Base-by-base conservation (phyloP, 768 basidiomycete species). In the Lactarius indigo region DNA sequence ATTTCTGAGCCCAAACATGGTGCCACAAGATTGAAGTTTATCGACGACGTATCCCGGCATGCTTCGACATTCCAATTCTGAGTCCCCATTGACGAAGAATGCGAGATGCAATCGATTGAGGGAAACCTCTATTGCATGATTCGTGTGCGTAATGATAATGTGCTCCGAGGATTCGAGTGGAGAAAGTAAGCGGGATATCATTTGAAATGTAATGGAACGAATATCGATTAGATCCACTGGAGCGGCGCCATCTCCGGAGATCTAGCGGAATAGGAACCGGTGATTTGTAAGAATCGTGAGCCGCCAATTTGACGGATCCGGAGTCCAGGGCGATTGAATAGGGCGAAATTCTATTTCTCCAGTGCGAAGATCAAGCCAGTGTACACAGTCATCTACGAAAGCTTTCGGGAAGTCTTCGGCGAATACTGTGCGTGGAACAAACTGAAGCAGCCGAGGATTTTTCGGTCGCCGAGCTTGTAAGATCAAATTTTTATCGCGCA, bases 11-110 rank as follows among this genome's bases (percentile, higher is more conserved):
- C 84, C 84, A 44, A 82, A 76, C 70, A 85, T 71, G 1, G 82
- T 79, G 0, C 81, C 81, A 1, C 73, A 72, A 1, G 76, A 81
- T 63, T 84, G 84, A 42, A 73, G 52, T 1, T 59, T 0, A 59
- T 83, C 81, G 15, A 83, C 73, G 15, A 80, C 71, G 76, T 81
- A 82, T 28, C 73, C 75, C 12, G 78, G 77, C 44, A 82, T 73
- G 54, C 80, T 81, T 10, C 65, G 73, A 39, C 78, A 83, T 64
- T 80, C 78, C 31, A 84, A 69, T 30, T 75, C 62, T 37, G 39
- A 4, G 8, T 28, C 2, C 26, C 72, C 59, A 30, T 77, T 74
- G 33, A 82, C 31, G 35, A 76, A 77, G 65, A 84, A 84, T 0
- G 75, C 74, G 9, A 84, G 72, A 2, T 74, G 71, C 62, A 78